Conservation (phyloP, 768 basidiomycete genomes). For the Boletales sp. region DNA sequence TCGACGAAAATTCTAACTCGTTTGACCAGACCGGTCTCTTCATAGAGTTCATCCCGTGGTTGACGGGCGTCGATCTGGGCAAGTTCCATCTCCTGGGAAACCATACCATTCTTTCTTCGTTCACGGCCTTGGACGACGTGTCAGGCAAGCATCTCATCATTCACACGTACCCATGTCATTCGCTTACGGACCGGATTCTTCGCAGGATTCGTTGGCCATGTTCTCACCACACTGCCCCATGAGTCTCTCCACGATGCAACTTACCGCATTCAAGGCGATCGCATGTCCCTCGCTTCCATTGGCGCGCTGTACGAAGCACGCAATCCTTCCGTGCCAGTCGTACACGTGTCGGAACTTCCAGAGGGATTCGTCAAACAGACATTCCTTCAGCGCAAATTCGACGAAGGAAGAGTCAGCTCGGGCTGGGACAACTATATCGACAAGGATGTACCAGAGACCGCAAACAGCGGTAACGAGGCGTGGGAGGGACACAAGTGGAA, state of each 20-base stretch:
- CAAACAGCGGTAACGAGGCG: conserved; percentile 28
- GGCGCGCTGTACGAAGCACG: conserved; percentile 27
- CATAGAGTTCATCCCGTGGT: conserved; percentile 28
- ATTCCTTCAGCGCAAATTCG: conserved; percentile 27
- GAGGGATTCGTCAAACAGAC: conserved; percentile 29
- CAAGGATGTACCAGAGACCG: conserved; percentile 29
- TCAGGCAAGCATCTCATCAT: conserved; percentile 22
- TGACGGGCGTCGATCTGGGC: conserved; percentile 26
- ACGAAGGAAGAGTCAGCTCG: conserved; percentile 29
- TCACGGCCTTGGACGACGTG: conserved; percentile 32
- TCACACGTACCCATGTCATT: neutral
- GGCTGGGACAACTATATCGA: conserved; percentile 32
- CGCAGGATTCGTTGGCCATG: conserved; percentile 35
- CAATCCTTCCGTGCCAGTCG: conserved; percentile 17
- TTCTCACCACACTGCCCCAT: conserved; percentile 29
- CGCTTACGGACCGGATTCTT: conserved; percentile 2
- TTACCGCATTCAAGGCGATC: conserved; percentile 37
- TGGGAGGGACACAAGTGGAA: conserved; percentile 35
- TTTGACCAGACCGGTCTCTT: conserved; percentile 33
- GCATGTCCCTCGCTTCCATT: conserved; percentile 21
- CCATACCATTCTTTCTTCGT: conserved; percentile 29
- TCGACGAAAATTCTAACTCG: neutral
- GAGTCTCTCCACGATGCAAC: conserved; percentile 25
- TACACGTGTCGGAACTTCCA: conserved; percentile 24
- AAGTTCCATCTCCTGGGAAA: conserved; percentile 32